phyloP scores from a whole-genome alignment of 2,329 filamentous ascomycete genomes.

The Lasiodiplodia sp. region DNA sequence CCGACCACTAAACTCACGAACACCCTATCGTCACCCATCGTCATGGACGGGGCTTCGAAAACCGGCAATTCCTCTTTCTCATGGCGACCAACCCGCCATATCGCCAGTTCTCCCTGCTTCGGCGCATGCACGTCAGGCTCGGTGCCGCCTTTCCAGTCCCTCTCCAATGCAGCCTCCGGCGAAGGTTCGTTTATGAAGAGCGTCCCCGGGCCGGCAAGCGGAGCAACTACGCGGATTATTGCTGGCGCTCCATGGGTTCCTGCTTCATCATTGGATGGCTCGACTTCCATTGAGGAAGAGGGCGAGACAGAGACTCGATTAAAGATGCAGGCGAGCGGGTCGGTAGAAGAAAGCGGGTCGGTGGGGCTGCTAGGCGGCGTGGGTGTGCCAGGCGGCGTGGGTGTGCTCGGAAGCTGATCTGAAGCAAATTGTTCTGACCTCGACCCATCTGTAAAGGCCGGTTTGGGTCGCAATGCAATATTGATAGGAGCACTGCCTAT shows the following conservation, averaged over 20 bases:
- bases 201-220: neutral
- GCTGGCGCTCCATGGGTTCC: neutral
- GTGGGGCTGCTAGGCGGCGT: too few relatives aligned
- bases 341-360: neutral
- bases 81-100: neutral
- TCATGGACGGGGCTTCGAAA: neutral
- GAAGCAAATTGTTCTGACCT: neutral
- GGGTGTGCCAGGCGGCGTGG: too few relatives aligned
- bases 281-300: neutral
- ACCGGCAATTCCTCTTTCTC: neutral
- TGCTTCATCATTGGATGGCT: neutral
- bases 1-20: slow-evolving; percentile 10
- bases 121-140: neutral
- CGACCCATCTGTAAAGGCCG: too few relatives aligned
- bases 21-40: neutral
- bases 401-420: neutral
- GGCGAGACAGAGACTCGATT: neutral
- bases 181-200: neutral
- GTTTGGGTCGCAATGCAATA: neutral
- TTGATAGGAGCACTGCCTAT: neutral
- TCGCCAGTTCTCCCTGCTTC: neutral
- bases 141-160: neutral
- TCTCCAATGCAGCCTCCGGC: neutral
- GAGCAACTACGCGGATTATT: slow-evolving; percentile 4
- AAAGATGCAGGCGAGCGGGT: neutral